phyloP scores from a whole-genome alignment of 257 asterid species.

The Euphrasia confusa region DNA sequence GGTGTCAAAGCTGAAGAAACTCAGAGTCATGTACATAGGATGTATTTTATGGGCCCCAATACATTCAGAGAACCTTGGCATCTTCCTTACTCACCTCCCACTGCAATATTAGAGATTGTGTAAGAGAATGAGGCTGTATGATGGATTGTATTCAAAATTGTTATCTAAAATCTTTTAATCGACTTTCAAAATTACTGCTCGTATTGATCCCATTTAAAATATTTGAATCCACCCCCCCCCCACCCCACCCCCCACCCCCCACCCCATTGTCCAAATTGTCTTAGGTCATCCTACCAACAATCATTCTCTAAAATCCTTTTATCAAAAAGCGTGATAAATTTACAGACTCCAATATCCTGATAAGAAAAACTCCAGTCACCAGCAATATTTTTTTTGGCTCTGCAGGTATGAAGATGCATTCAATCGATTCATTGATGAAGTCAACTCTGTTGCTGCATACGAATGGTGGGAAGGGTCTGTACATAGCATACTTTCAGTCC shows the following conservation, averaged over 20 bases:
- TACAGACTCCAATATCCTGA: slow-evolving; percentile 3
- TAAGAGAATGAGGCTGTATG: slow-evolving; percentile 38
- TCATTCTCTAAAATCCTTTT: neutral
- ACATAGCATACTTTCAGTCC: slow-evolving; percentile 83
- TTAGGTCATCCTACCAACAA: slow-evolving; percentile 14
- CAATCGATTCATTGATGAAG: slow-evolving; percentile 85
- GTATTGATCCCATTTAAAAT: slow-evolving; percentile 18
- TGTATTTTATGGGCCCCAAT: slow-evolving; percentile 96
- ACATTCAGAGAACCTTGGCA: slow-evolving; percentile 98
- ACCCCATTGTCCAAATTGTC: slow-evolving; percentile 17
- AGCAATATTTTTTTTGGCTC: slow-evolving; percentile 17
- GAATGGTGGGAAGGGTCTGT: slow-evolving; percentile 99
- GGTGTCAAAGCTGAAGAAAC: slow-evolving; percentile 84
- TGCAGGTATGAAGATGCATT: slow-evolving; percentile 96
- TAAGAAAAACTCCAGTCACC: slow-evolving; percentile 23
- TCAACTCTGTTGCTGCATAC: slow-evolving; percentile 87
- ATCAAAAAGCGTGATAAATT: neutral
- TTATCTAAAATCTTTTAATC: slow-evolving; percentile 1
- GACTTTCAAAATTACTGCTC: slow-evolving; percentile 10
- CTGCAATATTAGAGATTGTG: slow-evolving; percentile 87
- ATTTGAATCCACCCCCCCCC: slow-evolving; percentile 4
- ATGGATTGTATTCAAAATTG: slow-evolving; percentile 7
- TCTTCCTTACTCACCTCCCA: slow-evolving; percentile 89
- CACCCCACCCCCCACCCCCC: no score
- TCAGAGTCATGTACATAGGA: slow-evolving; percentile 86